Evolutionary conservation across 2,329 filamentous ascomycete species (phyloP).

Genomic region (Monosporascus sp.): DNA sequence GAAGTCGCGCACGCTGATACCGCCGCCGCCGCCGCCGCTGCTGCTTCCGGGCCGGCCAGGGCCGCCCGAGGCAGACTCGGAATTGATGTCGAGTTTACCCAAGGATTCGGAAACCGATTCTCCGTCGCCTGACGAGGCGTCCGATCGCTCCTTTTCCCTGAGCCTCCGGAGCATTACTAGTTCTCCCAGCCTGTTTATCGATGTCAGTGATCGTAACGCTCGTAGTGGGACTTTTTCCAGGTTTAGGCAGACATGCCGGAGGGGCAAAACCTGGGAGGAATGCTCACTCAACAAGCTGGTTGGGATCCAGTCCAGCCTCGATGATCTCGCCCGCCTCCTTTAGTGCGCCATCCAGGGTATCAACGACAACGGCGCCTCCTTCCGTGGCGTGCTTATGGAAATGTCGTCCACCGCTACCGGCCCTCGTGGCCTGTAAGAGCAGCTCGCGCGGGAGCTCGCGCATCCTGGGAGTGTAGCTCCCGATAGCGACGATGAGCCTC

Average conservation of each 20-base stretch:
- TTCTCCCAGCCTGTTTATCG: conserved; percentile 60
- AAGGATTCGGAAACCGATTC: conserved; percentile 29
- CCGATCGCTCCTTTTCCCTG: conserved; percentile 29
- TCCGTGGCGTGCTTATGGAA: conserved; percentile 62
- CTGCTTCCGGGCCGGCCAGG: conserved; percentile 19
- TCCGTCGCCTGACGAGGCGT: conserved; percentile 16
- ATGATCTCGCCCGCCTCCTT: conserved; percentile 85
- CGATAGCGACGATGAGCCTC: conserved; percentile 66
- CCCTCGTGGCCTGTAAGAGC: conserved; percentile 53
- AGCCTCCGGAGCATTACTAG: conserved; percentile 56
- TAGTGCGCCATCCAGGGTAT: conserved; percentile 72
- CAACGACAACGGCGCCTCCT: conserved; percentile 63
- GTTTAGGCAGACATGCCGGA: background rate
- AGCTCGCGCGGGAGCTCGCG: conserved; percentile 76
- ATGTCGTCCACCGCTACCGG: conserved; percentile 44
- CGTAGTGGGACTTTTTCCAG: background rate
- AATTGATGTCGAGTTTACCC: conserved; percentile 26
- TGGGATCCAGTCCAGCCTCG: conserved; percentile 64
- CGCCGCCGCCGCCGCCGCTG: conserved; percentile 10
- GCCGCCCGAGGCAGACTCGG: conserved; percentile 24
- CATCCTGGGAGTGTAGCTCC: conserved; percentile 68
- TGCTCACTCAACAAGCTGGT: conserved; percentile 71
- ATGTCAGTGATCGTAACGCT: background rate
- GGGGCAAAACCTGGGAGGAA: conserved; percentile 8
- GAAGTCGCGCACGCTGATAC: conserved; percentile 16